A percentile compares a stretch with the other conserved stretches of the same genome.
Evolutionary conservation across 768 basidiomycete species (phyloP).

Genomic region (Nevesoporus exiguus): DNA sequence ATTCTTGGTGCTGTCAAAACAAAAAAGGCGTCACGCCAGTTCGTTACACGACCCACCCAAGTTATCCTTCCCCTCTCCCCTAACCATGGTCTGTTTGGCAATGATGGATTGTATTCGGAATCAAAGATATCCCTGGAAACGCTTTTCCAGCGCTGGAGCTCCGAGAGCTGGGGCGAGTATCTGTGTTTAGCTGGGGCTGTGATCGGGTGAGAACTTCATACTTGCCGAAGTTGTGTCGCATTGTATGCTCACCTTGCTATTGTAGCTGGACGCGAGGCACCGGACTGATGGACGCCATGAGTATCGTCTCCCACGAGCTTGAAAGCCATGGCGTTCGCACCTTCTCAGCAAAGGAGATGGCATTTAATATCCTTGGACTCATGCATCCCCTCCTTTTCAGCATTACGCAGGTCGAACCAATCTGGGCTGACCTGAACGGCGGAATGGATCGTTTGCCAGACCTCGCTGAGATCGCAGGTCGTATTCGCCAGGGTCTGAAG

Average conservation of each 20-base stretch:
- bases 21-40: constrained; percentile 96
- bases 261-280: constrained; percentile 95
- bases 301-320: constrained; percentile 90
- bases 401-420: constrained; percentile 98
- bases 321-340: constrained; percentile 93
- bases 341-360: constrained; percentile 99
- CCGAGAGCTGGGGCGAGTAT: constrained; percentile 99
- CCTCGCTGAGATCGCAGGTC: constrained; percentile 85
- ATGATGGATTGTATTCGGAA: constrained; percentile 96
- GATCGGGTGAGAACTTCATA: constrained; percentile 67
- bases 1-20: constrained; percentile 96
- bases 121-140: constrained; percentile 98
- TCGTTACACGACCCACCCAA: constrained; percentile 97
- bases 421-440: constrained; percentile 98
- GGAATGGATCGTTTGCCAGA: constrained; percentile 98
- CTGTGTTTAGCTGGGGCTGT: constrained; percentile 97
- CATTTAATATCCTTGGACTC: constrained; percentile 97
- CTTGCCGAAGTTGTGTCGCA: constrained; percentile 5
- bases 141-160: constrained; percentile 95
- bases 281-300: constrained; percentile 93
- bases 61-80: constrained; percentile 97
- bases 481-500: constrained; percentile 77
- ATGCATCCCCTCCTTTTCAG: constrained; percentile 99
- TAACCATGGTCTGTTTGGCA: constrained; percentile 97
- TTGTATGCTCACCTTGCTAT: constrained; percentile 5